Evolutionary conservation across 805 yeast species (phyloP).

Genomic region (Lipomyces sp.): DNA sequence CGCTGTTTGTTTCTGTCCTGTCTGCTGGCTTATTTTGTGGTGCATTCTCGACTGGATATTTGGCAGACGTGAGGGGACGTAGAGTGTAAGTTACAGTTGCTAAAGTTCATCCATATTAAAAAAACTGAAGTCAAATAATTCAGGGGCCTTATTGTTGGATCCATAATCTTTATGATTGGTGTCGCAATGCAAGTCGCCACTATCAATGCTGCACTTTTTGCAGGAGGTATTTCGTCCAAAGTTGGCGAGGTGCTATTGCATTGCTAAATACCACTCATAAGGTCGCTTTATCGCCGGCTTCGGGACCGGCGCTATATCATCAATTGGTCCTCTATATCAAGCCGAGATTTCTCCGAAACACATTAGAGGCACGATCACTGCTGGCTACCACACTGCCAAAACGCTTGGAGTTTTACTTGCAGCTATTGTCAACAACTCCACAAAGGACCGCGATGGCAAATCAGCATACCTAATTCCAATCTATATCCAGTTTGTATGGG

Average conservation of each 20-base stretch:
- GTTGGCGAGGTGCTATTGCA: not conserved
- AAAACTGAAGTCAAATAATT: not conserved
- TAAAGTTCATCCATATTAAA: too few species aligned
- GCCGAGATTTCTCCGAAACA: slow-evolving; percentile 79
- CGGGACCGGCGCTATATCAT: slow-evolving; percentile 77
- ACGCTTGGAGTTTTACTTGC: slow-evolving; percentile 78
- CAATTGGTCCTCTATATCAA: slow-evolving; percentile 76
- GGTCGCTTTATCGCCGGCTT: slow-evolving; percentile 67
- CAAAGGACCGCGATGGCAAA: slow-evolving; percentile 56
- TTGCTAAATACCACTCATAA: slow-evolving; percentile 48
- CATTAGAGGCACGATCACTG: slow-evolving; percentile 77
- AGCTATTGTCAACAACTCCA: slow-evolving; percentile 70
- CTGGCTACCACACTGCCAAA: slow-evolving; percentile 72
- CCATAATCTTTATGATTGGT: slow-evolving; percentile 79
- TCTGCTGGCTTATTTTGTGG: slow-evolving; percentile 28
- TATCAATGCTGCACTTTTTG: slow-evolving; percentile 74
- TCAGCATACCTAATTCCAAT: slow-evolving; percentile 77
- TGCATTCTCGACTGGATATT: slow-evolving; percentile 26
- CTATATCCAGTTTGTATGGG: slow-evolving; percentile 65
- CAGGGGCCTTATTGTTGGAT: slow-evolving; percentile 54
- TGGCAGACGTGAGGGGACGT: slow-evolving; percentile 28
- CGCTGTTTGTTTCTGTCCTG: slow-evolving; percentile 26
- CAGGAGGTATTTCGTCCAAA: slow-evolving; percentile 51
- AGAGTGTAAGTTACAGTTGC: not conserved
- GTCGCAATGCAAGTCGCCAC: slow-evolving; percentile 83